Conservation (phyloP, 2,329 filamentous ascomycete genomes). For the Fusarium pseudograminearum region DNA sequence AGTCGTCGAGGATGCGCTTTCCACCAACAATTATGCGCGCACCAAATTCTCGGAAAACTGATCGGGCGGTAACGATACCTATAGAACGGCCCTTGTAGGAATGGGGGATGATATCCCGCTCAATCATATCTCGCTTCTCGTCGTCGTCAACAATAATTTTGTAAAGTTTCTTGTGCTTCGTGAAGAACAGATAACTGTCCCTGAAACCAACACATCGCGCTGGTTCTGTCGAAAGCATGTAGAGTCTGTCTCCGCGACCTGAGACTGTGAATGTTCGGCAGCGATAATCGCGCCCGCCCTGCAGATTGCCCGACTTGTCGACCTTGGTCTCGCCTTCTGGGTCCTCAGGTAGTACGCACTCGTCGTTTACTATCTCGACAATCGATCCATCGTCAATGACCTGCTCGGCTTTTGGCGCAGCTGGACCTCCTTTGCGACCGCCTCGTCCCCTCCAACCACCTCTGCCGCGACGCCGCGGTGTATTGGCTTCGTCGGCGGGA, state of each 20-base stretch:
- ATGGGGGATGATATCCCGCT: slow-evolving; percentile 94
- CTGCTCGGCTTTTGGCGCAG: slow-evolving; percentile 82
- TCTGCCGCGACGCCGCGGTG: slow-evolving; percentile 73
- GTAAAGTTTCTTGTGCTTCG: slow-evolving; percentile 94
- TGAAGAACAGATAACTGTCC: slow-evolving; percentile 99
- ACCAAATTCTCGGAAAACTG: slow-evolving; percentile 96
- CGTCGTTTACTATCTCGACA: slow-evolving; percentile 90
- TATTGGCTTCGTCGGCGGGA: slow-evolving; percentile 66
- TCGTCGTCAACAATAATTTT: slow-evolving; percentile 98
- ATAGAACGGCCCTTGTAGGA: slow-evolving; percentile 99
- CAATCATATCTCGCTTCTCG: slow-evolving; percentile 97
- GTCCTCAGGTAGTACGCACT: slow-evolving; percentile 89
- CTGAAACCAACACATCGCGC: slow-evolving; percentile 96
- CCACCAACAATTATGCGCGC: slow-evolving; percentile 94
- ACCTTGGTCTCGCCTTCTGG: slow-evolving; percentile 92
- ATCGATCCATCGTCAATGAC: slow-evolving; percentile 93
- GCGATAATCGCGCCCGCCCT: slow-evolving; percentile 89
- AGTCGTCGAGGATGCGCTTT: slow-evolving; percentile 87
- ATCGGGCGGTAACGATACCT: slow-evolving; percentile 94
- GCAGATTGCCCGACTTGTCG: slow-evolving; percentile 85
- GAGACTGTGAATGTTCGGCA: slow-evolving; percentile 94
- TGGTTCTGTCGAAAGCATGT: slow-evolving; percentile 99
- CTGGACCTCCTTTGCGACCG: slow-evolving; percentile 75
- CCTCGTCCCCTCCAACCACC: slow-evolving; percentile 78
- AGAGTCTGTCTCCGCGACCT: slow-evolving; percentile 84